phyloP scores from a whole-genome alignment of 2,329 filamentous ascomycete genomes.

The Stromatinia cepivora region DNA sequence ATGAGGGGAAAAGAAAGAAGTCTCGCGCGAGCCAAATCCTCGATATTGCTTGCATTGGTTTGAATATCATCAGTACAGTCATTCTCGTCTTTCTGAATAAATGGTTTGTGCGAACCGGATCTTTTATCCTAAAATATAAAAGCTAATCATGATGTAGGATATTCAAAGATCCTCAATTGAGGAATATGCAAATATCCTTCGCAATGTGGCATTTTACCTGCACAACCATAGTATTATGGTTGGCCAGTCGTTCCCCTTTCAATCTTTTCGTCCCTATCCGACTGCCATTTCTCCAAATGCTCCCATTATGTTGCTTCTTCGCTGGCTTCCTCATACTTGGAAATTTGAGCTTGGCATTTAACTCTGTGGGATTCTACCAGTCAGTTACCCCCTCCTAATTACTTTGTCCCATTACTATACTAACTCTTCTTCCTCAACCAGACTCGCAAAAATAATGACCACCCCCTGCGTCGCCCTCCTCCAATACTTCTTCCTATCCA shows the following conservation, averaged over 20 bases:
- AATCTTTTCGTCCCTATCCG: constrained; percentile 48
- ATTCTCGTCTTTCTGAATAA: constrained; percentile 49
- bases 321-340: constrained; percentile 49
- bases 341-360: constrained; percentile 48
- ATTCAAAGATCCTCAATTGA: constrained; percentile 47
- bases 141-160: constrained; percentile 39
- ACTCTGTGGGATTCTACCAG: constrained; percentile 50
- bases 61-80: constrained; percentile 48
- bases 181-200: constrained; percentile 48
- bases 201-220: constrained; percentile 51
- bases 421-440: constrained; percentile 16
- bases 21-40: constrained; percentile 28
- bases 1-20: constrained; percentile 23
- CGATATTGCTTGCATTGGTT: constrained; percentile 42
- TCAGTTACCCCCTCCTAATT: constrained; percentile 22
- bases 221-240: constrained; percentile 46
- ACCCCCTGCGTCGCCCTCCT: constrained; percentile 49
- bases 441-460: constrained; percentile 50
- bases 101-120: constrained; percentile 38
- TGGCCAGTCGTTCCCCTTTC: constrained; percentile 46
- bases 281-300: constrained; percentile 47
- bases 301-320: constrained; percentile 49
- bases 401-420: neutral
- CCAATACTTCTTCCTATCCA: constrained; percentile 47
- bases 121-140: neutral